Base-by-base conservation (phyloP, 371 early-diverging fungal species). In the Blakeslea trispora region DNA sequence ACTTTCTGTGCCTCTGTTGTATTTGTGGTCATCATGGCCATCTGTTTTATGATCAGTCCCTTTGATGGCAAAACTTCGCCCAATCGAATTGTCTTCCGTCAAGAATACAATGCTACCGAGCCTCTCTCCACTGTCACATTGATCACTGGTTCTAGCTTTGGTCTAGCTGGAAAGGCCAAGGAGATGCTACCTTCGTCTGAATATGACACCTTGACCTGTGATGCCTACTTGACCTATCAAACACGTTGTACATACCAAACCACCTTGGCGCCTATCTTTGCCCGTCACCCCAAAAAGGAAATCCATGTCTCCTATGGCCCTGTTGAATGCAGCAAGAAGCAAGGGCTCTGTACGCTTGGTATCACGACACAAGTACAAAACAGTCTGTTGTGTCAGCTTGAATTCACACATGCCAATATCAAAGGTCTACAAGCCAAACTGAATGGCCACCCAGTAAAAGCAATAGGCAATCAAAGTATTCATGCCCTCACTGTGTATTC, bases 11-110 rank as follows among this genome's bases (percentile, higher is more conserved):
- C 55, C 0, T 19, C 44, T 14, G 23, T 45, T 40, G 40, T 66
- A 3, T 50, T 68, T 40, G 41, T 68, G 6, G 11, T 68, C 13
- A 11, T 61, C 21, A 62, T 72, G 24, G 21, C 57, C 8, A 17
- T 52, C 17, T 47, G 57, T 22, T 50, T 49, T 11, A n/a, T 50
- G 11, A 18, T 51, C 0, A 45, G 44, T n/a, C 66, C 72, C 5
- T 72, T 64, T 45, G 48, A 72, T 42, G 42, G 51, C 2, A 45
- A 45, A 0, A 37, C 24, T 11, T 64, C 64, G 0, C 72, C 72
- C n/a, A 68, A 68, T 10, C 58, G 68, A 43, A 59, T 65, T 42
- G 51, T 72, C 2, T 72, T 72, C 14, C 61, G 54, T n/a, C 68
- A 68, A 48, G 61, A 62, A 19, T 56, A 65, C 43, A 60, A 68